These are phyloP conservation scores for Didymellaceae sp. DNA, from an alignment of 2,329 filamentous ascomycete genomes.

Conservation along the genomic window DNA sequence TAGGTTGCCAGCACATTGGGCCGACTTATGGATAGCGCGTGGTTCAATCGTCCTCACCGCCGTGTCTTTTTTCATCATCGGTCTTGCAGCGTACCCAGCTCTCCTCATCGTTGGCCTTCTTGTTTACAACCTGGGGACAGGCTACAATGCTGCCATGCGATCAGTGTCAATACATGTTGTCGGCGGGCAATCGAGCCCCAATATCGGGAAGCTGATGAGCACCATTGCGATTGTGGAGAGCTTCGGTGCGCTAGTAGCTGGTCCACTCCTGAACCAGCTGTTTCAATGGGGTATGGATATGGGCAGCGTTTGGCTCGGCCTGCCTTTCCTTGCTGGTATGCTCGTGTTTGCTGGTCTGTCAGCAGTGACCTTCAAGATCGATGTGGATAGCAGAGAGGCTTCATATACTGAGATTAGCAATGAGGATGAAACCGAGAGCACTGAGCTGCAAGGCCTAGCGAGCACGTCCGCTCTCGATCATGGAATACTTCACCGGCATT, in stretches of 20 bases:
- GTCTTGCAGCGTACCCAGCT: slow-evolving; percentile 52
- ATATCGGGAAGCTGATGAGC: slow-evolving; percentile 58
- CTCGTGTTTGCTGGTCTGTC: slow-evolving; percentile 35
- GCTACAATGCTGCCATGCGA: slow-evolving; percentile 55
- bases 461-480: slow-evolving; percentile 23
- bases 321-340: slow-evolving; percentile 50
- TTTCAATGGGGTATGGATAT: slow-evolving; percentile 57
- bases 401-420: slow-evolving; percentile 28
- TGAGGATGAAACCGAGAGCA: slow-evolving; percentile 20
- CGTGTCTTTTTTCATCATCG: slow-evolving; percentile 55
- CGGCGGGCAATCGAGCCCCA: slow-evolving; percentile 50
- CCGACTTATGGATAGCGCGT: slow-evolving; percentile 56
- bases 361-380: slow-evolving; percentile 38
- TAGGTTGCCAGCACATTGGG: slow-evolving; percentile 48
- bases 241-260: slow-evolving; percentile 56
- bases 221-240: slow-evolving; percentile 58
- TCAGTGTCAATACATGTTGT: slow-evolving; percentile 57
- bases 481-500: slow-evolving; percentile 5
- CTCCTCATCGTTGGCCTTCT: slow-evolving; percentile 54
- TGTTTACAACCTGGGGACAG: slow-evolving; percentile 57
- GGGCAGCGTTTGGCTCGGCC: slow-evolving; percentile 56
- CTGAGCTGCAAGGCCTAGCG: slow-evolving; percentile 16
- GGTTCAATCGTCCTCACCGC: slow-evolving; percentile 54
- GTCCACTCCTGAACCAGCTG: slow-evolving; percentile 53
- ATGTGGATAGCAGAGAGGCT: slow-evolving; percentile 29